Percentiles rank a stretch among this genome's conserved stretches.
These are phyloP conservation scores for Boletus tylopilopsis DNA, from an alignment of 768 basidiomycete species.

Conservation along the genomic window DNA sequence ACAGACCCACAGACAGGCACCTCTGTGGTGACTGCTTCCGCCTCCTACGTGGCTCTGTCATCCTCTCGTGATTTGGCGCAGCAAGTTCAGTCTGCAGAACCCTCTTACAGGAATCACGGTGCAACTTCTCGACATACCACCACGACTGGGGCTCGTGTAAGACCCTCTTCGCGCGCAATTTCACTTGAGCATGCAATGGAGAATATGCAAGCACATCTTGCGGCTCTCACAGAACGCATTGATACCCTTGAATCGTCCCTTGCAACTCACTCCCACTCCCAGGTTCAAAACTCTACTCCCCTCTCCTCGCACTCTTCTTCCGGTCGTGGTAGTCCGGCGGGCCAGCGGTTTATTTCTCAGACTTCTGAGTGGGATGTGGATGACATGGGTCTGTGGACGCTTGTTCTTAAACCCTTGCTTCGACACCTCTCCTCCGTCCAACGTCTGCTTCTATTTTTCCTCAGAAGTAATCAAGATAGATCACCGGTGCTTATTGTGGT, in stretches of 20 bases:
- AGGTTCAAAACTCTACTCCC: slow-evolving; percentile 38
- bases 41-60: slow-evolving; percentile 36
- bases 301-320: slow-evolving; percentile 37
- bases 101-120: slow-evolving; percentile 34
- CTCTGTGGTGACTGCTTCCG: slow-evolving; percentile 36
- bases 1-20: slow-evolving; percentile 40
- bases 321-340: slow-evolving; percentile 43
- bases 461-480: slow-evolving; percentile 47
- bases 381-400: slow-evolving; percentile 81
- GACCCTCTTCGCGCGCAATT: slow-evolving; percentile 41
- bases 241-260: slow-evolving; percentile 57
- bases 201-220: slow-evolving; percentile 75
- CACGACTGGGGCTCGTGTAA: slow-evolving; percentile 30
- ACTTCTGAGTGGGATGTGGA: slow-evolving; percentile 62
- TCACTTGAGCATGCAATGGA: slow-evolving; percentile 73
- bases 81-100: slow-evolving; percentile 34
- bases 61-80: slow-evolving; percentile 39
- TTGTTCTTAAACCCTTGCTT: slow-evolving; percentile 63
- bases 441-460: slow-evolving; percentile 54
- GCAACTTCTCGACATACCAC: slow-evolving; percentile 35
- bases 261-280: slow-evolving; percentile 26
- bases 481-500: slow-evolving; percentile 67
- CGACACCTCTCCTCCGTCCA: slow-evolving; percentile 47
- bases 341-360: slow-evolving; percentile 23
- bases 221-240: slow-evolving; percentile 79